Evolutionary conservation across 73 alveolate genomes (phyloP), one percentile per base, ranked within the genome.

Genomic region (Paramecium biaurelia): DNA sequence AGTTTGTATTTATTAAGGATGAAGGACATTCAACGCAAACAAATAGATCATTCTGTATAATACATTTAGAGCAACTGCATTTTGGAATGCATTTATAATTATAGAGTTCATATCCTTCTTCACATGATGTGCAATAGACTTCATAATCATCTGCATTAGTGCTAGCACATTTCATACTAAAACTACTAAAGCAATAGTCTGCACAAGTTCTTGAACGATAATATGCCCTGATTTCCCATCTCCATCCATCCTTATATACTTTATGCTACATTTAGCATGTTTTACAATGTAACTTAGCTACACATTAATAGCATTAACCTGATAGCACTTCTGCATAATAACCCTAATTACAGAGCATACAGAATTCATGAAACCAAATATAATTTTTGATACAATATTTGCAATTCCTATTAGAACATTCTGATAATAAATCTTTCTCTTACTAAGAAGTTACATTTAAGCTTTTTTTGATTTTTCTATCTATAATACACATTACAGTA

Each of bases 221-320:
- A 74, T 14, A 74, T 4, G 87, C 23, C 3, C 56, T 32, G 18
- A 74, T 74, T 34, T 21, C 21, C 56, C 56, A 30, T 18, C 35
- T 74, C 87, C 87, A 74, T 11, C 67, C 87, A 38, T 74, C 87
- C 58, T 74, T 74, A 8, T 74, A 74, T 4, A 74, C n/a, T 74
- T 74, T 74, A 34, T 74, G 87, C 20, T 74, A 15, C 14, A 4
- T 4, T 30, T 30, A 18, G 10, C 87, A 74, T 14, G 63, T 74
- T 4, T n/a, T 10, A 38, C 87, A 74, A 74, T 67, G 15, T 7
- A 67, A 67, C 11, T 67, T 32, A 23, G 47, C 12, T 15, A 32
- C 14, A 24, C 84, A 67, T 67, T 11, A 11, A 30, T 30, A 30
- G 5, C 84, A 67, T 30, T 30, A 67, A 30, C 84, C 84, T 15